Evolutionary conservation across 2,329 filamentous ascomycete species (phyloP), one percentile per base, ranked within the genome.

Genomic region (Monilinia vaccinii-corymbosi): DNA sequence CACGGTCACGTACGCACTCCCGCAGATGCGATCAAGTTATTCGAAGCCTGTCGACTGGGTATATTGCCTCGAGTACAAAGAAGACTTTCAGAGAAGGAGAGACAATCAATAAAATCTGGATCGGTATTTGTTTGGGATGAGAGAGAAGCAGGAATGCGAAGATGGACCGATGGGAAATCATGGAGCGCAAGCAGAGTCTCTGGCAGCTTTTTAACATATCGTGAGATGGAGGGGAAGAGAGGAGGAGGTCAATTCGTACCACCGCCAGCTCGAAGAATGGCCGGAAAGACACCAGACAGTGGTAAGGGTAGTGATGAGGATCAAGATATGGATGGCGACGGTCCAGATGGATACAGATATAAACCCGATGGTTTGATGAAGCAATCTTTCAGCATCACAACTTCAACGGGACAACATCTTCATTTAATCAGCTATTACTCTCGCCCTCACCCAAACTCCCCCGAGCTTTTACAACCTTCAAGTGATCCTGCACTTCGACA

Each of bases 111-210:
- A 73, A 87, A 91, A 71, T 96, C 93, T 0, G 94, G 94, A 47
- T 99, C 94, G 0, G 93, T 99, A 4, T 99, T 97, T 70, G 94
- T 99, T n/a, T 99, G 94, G 94, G 94, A 99, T 74, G 94, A 99
- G 78, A 81, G 93, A 68, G 94, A 99, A 78, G 94, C 94, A 13
- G 94, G 94, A 66, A 99, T 99, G 94, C 83, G 94, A 70, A 81
- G 94, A 74, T 99, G 94, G 94, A 99, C 94, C 0, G 94, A 99
- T 69, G 94, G 94, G 60, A 99, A 99, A 74, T 97, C 93, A 40
- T 99, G 94, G 94, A 97, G 93, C 71, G 94, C 94, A 38, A 97
- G 93, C 76, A 85, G 94, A 64, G 94, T 99, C 0, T 97, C 93
- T 0, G 94, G 94, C 56, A 97, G 94, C 77, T 99, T 99, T 73